phyloP scores from a whole-genome alignment of 768 basidiomycete genomes.

The Porphyrellus cyaneotinctus region DNA sequence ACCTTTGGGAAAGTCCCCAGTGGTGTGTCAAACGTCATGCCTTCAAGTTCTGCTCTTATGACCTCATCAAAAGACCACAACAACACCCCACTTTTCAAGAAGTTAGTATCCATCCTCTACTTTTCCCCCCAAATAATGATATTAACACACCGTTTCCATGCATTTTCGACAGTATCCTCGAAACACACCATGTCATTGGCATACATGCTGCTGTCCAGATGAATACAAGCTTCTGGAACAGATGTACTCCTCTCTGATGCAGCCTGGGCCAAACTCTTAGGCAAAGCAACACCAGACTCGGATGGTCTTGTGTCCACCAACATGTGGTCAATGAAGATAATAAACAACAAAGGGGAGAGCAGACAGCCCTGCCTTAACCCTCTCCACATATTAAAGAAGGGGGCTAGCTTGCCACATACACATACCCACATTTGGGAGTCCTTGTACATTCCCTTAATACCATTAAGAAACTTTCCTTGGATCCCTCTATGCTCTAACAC shows the following conservation, averaged over 20 bases:
- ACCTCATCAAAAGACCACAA: not conserved
- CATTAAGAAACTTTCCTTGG: not conserved
- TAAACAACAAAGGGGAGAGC: not conserved
- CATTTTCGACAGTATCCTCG: not conserved
- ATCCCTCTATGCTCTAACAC: not conserved
- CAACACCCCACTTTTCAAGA: not conserved
- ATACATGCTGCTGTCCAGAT: not conserved
- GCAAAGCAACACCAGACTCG: too few relatives aligned
- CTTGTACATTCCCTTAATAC: not conserved
- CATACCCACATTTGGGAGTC: not conserved
- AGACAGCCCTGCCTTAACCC: not conserved
- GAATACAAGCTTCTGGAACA: too few relatives aligned
- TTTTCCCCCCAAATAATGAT: not conserved
- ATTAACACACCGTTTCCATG: not conserved
- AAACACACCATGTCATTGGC: not conserved
- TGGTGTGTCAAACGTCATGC: not conserved
- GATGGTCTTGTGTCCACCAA: not conserved
- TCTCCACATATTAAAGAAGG: not conserved
- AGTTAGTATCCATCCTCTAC: not conserved
- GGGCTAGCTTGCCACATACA: not conserved
- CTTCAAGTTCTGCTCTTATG: not conserved
- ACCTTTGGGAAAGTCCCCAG: not conserved
- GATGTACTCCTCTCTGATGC: too few relatives aligned
- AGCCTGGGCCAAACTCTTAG: too few relatives aligned
- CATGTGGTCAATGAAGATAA: not conserved